These are phyloP conservation scores for Cystobasidiopsis lactophilus DNA, from an alignment of 768 basidiomycete species.

Conservation along the genomic window DNA sequence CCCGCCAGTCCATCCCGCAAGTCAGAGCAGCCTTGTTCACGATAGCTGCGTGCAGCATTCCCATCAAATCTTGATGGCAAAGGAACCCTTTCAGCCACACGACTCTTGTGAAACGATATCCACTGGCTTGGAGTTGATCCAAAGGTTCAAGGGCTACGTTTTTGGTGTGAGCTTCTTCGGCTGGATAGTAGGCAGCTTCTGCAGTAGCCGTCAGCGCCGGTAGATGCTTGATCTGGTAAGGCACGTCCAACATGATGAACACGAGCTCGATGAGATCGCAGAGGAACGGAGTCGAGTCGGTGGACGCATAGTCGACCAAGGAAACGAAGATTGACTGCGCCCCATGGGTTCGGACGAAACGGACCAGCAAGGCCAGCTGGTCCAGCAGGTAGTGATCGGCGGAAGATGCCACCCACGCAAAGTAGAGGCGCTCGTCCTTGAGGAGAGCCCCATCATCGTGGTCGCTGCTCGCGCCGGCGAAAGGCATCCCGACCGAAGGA, in stretches of 20 bases:
- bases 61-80: constrained; percentile 91
- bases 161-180: constrained; percentile 81
- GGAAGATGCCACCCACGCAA: constrained; percentile 86
- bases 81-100: constrained; percentile 98
- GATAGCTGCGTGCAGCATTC: constrained; percentile 74
- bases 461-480: too few species aligned
- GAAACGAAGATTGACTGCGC: constrained; percentile 81
- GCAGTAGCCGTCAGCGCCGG: constrained; percentile 81
- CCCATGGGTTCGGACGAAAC: constrained; percentile 75
- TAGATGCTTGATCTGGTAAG: constrained; percentile 78
- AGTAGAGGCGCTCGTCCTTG: constrained; percentile 68
- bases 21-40: constrained; percentile 91
- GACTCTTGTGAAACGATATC: constrained; percentile 70
- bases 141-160: constrained; percentile 84
- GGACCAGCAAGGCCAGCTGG: constrained; percentile 92
- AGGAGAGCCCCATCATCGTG: too few species aligned
- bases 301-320: constrained; percentile 90
- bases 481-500: too few species aligned
- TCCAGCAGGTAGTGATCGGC: constrained; percentile 98
- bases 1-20: constrained; percentile 99
- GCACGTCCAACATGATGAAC: constrained; percentile 71
- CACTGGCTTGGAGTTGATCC: constrained; percentile 53
- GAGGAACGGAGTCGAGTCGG: constrained; percentile 82
- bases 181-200: constrained; percentile 71
- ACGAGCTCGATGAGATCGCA: constrained; percentile 89